phyloP scores from a whole-genome alignment of 306 rosid species.

The Lupinus albus region DNA sequence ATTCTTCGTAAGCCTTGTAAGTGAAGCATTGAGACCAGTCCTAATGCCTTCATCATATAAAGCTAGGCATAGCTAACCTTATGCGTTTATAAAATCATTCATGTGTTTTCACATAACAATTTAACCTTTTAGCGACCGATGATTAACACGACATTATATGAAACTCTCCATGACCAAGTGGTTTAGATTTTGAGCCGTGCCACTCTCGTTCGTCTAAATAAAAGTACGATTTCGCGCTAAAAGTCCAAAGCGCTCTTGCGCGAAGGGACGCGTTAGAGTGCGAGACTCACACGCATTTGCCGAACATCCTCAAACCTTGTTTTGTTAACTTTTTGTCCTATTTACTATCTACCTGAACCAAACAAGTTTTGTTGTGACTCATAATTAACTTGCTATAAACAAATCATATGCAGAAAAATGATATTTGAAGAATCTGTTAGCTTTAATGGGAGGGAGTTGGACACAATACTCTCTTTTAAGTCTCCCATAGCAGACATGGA shows the following conservation, averaged over 20 bases:
- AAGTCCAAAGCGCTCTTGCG: too few relatives aligned
- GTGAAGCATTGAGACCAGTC: neutral
- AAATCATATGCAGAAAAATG: slow-evolving; percentile 42
- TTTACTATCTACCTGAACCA: slow-evolving; percentile 39
- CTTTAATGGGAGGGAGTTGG: slow-evolving; percentile 43
- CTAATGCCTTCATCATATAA: neutral
- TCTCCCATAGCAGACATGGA: slow-evolving; percentile 43
- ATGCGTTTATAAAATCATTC: neutral
- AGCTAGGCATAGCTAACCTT: neutral
- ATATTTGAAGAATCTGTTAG: slow-evolving; percentile 40
- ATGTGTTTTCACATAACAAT: too few relatives aligned
- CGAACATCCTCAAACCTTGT: neutral
- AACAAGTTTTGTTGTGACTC: slow-evolving; percentile 7
- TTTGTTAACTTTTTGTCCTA: slow-evolving; percentile 4
- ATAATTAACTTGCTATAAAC: slow-evolving; percentile 17
- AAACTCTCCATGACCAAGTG: too few relatives aligned
- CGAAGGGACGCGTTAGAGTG: too few relatives aligned
- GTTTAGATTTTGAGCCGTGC: too few relatives aligned
- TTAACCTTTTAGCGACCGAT: too few relatives aligned
- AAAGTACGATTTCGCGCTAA: too few relatives aligned
- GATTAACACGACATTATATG: too few relatives aligned
- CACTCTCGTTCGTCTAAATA: too few relatives aligned
- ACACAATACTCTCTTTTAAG: slow-evolving; percentile 22
- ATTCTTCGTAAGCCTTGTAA: neutral
- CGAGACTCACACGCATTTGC: too few relatives aligned